These are phyloP conservation scores for Colletotrichum lupini DNA, from an alignment of 2,329 filamentous ascomycete species.

Conservation along the genomic window DNA sequence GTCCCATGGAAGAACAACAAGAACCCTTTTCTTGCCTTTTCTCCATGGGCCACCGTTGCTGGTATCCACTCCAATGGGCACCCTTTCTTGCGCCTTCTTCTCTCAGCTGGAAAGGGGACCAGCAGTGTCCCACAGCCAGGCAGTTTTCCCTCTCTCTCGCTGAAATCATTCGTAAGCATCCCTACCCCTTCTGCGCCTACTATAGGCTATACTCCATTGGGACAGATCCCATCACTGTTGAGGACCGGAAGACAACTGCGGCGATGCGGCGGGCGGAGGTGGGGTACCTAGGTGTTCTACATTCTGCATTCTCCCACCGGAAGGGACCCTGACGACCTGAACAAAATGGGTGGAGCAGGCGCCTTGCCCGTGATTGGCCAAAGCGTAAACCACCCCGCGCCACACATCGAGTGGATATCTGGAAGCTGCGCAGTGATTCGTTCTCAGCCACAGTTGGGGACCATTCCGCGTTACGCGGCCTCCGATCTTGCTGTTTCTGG, in stretches of 20 bases:
- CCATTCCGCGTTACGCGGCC: slow-evolving; percentile 28
- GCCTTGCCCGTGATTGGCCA: slow-evolving; percentile 13
- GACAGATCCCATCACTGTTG: neutral
- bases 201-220: neutral
- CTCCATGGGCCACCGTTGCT: neutral
- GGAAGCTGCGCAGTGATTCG: neutral
- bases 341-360: neutral
- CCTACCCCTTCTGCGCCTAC: slow-evolving; percentile 5
- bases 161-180: neutral
- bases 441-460: slow-evolving; percentile 5
- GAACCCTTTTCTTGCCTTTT: neutral
- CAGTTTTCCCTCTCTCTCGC: neutral
- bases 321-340: slow-evolving; percentile 25
- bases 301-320: neutral
- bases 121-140: no score
- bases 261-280: neutral
- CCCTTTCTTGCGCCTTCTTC: slow-evolving; percentile 26
- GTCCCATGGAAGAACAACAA: neutral
- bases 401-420: neutral
- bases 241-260: neutral
- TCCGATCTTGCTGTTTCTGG: neutral
- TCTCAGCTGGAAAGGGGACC: slow-evolving; percentile 13
- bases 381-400: neutral
- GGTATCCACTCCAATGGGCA: neutral
- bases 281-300: neutral